Base-by-base conservation (phyloP, 495 filamentous ascomycete species). In the Bryoglossum gracile region DNA sequence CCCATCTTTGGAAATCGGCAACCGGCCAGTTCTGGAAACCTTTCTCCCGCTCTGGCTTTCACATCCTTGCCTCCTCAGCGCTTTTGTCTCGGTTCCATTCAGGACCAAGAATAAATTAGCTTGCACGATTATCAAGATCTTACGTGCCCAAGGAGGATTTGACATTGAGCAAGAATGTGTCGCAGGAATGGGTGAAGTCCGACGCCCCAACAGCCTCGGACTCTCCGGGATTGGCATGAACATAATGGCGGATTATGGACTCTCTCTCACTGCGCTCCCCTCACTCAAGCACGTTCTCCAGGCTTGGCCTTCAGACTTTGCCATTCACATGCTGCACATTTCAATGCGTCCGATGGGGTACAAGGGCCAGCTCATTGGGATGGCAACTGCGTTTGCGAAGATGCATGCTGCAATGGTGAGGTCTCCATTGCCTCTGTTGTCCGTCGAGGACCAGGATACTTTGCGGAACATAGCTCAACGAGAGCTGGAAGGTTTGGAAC, bases 301-400 rank as follows among this genome's bases (percentile, higher is more conserved):
- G 11, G 19, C 34, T 19, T 42, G 21, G 22, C 46, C 46, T 0
- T 49, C 24, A 16, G 36, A 49, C 9, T 49, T 49, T 23, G 21
- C 46, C 2, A 6, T 49, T 13, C 24, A 49, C 14, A 49, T 49
- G 46, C 46, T 49, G n/a, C 46, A 49, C 3, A 22, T 41, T 25
- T 49, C 46, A 26, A 30, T 30, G 46, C 46, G 46, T n/a, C 46
- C 35, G 3, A 3, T 49, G 35, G 37, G 42, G 37, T 32, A 41
- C 46, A 49, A 41, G 14, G 35, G 46, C 35, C 23, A 32, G 3
- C 46, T 49, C 2, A 17, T 49, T 40, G 46, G 46, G 14, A 49
- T 49, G 35, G 46, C 46, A 42, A 49, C 46, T 18, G 46, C 36
- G 6, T 49, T 49, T 23, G 46, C 46, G 19, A 16, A 49, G 21